Base-by-base conservation (phyloP, 371 early-diverging fungal species). In the Saksenaea vasiformis region DNA sequence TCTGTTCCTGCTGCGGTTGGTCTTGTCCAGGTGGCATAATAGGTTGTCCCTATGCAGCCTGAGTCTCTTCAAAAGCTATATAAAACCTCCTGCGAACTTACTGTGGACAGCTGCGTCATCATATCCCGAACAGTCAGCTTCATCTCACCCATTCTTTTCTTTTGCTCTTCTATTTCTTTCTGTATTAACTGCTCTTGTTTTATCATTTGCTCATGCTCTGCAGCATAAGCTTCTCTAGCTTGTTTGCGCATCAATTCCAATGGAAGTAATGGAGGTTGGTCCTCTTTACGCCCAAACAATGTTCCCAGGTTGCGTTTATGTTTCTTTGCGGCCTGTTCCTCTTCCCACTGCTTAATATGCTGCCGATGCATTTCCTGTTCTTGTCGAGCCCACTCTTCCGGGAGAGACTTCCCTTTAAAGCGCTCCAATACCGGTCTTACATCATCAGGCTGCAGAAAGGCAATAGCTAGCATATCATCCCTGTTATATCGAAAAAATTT, bases 361-460 rank as follows among this genome's bases (percentile, higher is more conserved):
- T 83, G 73, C 39, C 83, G 80, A 55, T 88, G 85, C 71, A 90
- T 77, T 34, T 82, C 79, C 56, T 88, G 74, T 70, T 94, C 92
- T 76, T 91, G 87, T 61, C 79, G 74, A 37, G 84, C 83, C 79
- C 91, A 93, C 66, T 85, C 90, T 13, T 70, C 65, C n/a, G 93
- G 89, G 41, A 91, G 85, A 65, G 91, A 73, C 57, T 78, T 83
- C 55, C 86, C 91, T 61, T 83, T 71, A 73, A 90, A 93, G 57
- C 81, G 81, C 62, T 83, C 74, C 60, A 93, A 72, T 24, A 90
- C 85, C 13, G 81, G 80, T 64, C 92, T 85, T 41, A 94, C 88
- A 74, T 94, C 94, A 31, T 87, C 81, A n/a, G 88, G 85, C 60
- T 87, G 85, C 54, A 85, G 87, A 75, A 93, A 77, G 14, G 87